Base-by-base conservation (phyloP, 148 eudicot species). In the Oxyria digyna region DNA sequence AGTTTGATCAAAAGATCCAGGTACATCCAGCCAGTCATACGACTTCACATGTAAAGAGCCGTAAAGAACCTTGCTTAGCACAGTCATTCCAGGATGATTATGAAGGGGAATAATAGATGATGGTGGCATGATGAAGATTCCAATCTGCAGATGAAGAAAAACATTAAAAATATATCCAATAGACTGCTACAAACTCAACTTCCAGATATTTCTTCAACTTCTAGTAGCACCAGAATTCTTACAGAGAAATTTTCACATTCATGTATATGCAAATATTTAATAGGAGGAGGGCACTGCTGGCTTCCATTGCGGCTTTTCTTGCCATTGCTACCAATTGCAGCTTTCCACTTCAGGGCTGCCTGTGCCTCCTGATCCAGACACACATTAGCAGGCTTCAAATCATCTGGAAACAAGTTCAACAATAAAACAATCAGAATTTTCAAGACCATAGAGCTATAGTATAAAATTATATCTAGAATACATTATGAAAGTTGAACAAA, bases 81-180 rank as follows among this genome's bases (percentile, higher is more conserved):
- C 99, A 29, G 99, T 94, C 99, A 94, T 94, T 78, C 99, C 97
- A 27, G 99, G 99, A 81, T 94, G 99, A 77, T 94, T 94, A 74
- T 94, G 99, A 76, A 94, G 89, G 35, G 99, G 99, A 75, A 94
- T 90, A 70, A 90, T 75, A 27, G 99, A 88, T 35, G 92, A 82
- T 68, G 99, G 82, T 42, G 96, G 99, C 99, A 94, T 82, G 81
- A 87, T 83, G 67, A 94, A 94, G 74, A 94, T 94, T 71, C 99
- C 99, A 81, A 94, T 85, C 99, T 94, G 90, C 74, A 80, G 69
- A 41, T 1, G 42, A 32, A 37, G 17, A 32, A 33, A n/a, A 72
- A 13, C 14, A 49, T 31, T 35, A 13, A n/a, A n/a, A n/a, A 49
- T 31, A 54, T 26, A 46, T 62, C 66, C 8, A 23, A 45, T 29